Evolutionary conservation across 1,284 basidiomycete species (phyloP), one percentile per base, ranked within the genome.

Genomic region (Ganoderma resinaceum): DNA sequence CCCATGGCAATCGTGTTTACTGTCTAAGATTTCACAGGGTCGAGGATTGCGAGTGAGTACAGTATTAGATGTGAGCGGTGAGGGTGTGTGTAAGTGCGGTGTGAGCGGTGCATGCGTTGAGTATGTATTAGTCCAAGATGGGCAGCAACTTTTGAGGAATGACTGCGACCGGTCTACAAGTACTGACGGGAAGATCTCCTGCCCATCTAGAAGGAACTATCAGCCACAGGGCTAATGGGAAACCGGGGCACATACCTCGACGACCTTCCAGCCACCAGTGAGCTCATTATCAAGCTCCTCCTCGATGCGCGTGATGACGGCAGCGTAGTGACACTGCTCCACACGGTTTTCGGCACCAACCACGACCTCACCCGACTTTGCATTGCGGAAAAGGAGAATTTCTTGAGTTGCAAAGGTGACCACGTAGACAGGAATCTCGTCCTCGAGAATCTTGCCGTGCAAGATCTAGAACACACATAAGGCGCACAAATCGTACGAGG

Each of bases 261-360:
- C 88, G 65, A 99, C 89, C 82, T 99, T 99, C 98, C 98, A 99
- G 12, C 98, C 98, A 61, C 95, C 95, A 0, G 98, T 99, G 63
- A 98, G 85, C 81, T 97, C 94, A 76, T 99, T 94, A 57, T 91
- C 90, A 65, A 97, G 82, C 77, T 97, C 95, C 73, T 91, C 91
- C 78, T 95, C 92, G 53, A 95, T 81, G 55, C 97, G 87, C 6
- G 96, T 98, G 70, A 99, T 81, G 2, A 97, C 97, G 64, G 96
- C 95, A 26, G 94, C 95, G 79, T 99, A 99, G 42, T 90, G 90
- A 77, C 96, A 98, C 76, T 96, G 92, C 80, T 98, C 96, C 37
- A 99, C 96, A 73, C 90, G 88, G 76, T 96, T 87, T 77, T 97
- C 95, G 11, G 92, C 91, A 2, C 97, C 98, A 20, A 98, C 92